These are phyloP conservation scores for Colletotrichum zoysiae DNA, from an alignment of 2,329 filamentous ascomycete species.

Conservation along the genomic window DNA sequence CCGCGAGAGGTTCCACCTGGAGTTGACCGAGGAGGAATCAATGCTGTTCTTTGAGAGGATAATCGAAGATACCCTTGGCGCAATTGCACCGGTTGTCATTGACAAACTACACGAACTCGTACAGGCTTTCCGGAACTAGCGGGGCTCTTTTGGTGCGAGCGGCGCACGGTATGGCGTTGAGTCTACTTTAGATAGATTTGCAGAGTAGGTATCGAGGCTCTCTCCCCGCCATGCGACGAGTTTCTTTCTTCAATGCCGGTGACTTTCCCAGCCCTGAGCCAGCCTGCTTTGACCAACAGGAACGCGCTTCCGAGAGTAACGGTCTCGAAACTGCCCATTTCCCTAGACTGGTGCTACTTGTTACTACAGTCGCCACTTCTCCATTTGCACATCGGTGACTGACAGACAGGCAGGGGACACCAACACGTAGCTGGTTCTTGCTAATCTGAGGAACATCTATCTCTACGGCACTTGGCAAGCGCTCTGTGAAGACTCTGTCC, in stretches of 20 bases:
- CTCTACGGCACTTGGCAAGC: background rate
- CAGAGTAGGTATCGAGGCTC: too few relatives aligned
- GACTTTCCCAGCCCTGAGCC: background rate
- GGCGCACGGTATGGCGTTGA: background rate
- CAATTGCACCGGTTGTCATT: constrained; percentile 92
- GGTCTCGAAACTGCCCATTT: background rate
- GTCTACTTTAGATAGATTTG: constrained; percentile 2
- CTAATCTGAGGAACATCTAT: background rate
- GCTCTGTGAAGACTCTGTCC: background rate
- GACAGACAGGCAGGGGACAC: background rate
- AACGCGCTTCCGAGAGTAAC: background rate
- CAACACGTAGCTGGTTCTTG: background rate
- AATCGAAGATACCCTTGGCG: constrained; percentile 91
- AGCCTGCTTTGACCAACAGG: background rate
- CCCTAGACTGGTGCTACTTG: background rate
- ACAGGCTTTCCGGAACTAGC: constrained; percentile 75
- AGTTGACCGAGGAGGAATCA: constrained; percentile 92
- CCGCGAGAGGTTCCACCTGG: constrained; percentile 92
- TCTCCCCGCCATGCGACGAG: background rate
- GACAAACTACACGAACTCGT: constrained; percentile 94
- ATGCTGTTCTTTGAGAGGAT: constrained; percentile 88
- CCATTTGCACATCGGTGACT: background rate
- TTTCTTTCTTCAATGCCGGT: background rate
- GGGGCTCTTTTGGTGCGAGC: background rate
- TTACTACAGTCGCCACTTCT: background rate